phyloP scores from a whole-genome alignment of 768 basidiomycete genomes.

The Podaxis rugospora region DNA sequence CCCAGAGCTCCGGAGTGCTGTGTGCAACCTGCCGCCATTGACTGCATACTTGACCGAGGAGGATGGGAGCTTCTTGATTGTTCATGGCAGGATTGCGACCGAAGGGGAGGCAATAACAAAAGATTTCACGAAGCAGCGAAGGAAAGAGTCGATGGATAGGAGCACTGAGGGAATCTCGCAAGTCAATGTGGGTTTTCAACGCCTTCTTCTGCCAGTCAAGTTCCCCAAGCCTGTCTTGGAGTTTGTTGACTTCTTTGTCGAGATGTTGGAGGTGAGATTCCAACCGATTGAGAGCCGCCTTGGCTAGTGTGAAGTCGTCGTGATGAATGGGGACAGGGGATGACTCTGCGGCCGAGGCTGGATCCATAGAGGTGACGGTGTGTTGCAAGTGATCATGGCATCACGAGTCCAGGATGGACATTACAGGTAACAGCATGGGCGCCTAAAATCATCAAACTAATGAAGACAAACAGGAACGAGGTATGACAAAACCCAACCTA shows the following conservation, averaged over 20 bases:
- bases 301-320: not conserved
- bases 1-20: slow-evolving; percentile 10
- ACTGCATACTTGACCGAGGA: slow-evolving; percentile 12
- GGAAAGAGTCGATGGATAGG: slow-evolving; percentile 11
- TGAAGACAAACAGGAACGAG: too few relatives aligned
- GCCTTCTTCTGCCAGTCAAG: not conserved
- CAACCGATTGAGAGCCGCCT: not conserved
- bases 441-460: not conserved
- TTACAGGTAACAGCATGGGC: not conserved
- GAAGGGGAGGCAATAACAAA: slow-evolving; percentile 12
- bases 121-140: slow-evolving; percentile 10
- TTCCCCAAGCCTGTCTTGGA: not conserved
- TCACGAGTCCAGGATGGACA: not conserved
- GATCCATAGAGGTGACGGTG: not conserved
- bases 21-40: slow-evolving; percentile 10
- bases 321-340: not conserved
- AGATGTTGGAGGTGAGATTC: not conserved
- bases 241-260: not conserved
- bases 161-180: not conserved
- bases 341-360: not conserved
- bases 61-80: slow-evolving; percentile 10
- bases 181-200: not conserved
- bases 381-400: not conserved
- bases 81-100: slow-evolving; percentile 11
- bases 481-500: too few relatives aligned